Percentiles rank a stretch among this genome's conserved stretches.
phyloP scores from a whole-genome alignment of 768 basidiomycete species.

The Sarcodon sp. region DNA sequence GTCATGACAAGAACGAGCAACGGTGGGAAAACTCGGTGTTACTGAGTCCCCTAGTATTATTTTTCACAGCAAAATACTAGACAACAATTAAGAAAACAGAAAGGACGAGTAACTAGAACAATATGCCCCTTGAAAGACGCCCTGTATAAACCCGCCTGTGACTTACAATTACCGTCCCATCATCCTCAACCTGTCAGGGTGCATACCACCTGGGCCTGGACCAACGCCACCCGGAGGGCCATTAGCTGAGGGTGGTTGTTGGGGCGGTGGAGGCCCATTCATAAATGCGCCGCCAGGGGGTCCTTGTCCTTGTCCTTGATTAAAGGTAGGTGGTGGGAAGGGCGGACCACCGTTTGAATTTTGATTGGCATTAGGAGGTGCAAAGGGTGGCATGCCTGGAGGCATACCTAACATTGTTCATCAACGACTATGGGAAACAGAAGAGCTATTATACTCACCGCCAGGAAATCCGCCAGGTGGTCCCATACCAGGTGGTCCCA shows the following conservation, averaged over 20 bases:
- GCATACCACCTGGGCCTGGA: slow-evolving; percentile 53
- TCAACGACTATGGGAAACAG: not conserved
- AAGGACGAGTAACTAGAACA: not conserved
- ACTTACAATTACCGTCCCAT: slow-evolving; percentile 27
- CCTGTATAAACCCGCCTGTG: not conserved
- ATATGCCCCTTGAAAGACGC: not conserved
- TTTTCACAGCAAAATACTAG: not conserved
- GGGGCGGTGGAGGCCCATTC: slow-evolving; percentile 10
- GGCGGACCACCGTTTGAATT: slow-evolving; percentile 9
- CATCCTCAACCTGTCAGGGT: slow-evolving; percentile 78
- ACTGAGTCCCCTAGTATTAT: slow-evolving; percentile 4
- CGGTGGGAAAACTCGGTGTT: not conserved
- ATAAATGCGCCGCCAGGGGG: slow-evolving; percentile 20
- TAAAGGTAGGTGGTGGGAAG: slow-evolving; percentile 17
- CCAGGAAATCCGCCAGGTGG: slow-evolving; percentile 13
- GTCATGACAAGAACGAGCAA: not conserved
- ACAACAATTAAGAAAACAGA: not conserved
- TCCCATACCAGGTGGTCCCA: slow-evolving; percentile 20
- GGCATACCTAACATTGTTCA: slow-evolving; percentile 8
- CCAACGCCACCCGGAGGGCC: slow-evolving; percentile 9
- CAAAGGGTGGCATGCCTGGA: slow-evolving; percentile 26
- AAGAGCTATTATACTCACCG: slow-evolving; percentile 2
- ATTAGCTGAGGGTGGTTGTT: no score
- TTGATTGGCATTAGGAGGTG: slow-evolving; percentile 8
- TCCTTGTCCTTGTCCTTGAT: slow-evolving; percentile 11